Conservation (phyloP, 2,329 filamentous ascomycete species). For the Beauveria caledonica region DNA sequence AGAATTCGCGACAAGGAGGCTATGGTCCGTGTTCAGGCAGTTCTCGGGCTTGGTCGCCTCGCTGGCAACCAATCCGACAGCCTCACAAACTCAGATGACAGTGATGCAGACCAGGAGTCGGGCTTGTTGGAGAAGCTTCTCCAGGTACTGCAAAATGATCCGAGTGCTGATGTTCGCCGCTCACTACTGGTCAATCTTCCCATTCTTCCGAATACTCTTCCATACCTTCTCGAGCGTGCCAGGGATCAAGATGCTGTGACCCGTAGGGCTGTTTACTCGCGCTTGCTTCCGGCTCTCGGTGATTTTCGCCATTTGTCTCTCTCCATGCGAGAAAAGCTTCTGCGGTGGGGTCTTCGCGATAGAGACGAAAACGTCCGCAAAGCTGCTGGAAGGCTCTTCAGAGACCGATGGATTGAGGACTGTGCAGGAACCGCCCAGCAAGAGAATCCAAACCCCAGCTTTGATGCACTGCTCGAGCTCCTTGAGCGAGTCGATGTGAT, state of each 20-base stretch:
- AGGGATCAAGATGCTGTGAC: constrained; percentile 82
- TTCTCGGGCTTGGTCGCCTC: constrained; percentile 78
- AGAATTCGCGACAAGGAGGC: constrained; percentile 90
- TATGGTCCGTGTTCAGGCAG: constrained; percentile 84
- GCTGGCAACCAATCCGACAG: constrained; percentile 70
- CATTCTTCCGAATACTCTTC: constrained; percentile 71
- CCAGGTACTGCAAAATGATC: constrained; percentile 85
- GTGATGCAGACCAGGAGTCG: constrained; percentile 52
- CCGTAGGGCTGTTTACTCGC: constrained; percentile 76
- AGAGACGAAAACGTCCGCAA: constrained; percentile 91
- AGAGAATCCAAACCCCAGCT: constrained; percentile 55
- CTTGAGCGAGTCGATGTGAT: constrained; percentile 90
- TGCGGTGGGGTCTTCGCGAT: constrained; percentile 90
- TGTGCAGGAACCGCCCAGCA: constrained; percentile 64
- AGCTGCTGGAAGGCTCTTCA: constrained; percentile 81
- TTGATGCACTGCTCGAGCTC: constrained; percentile 81
- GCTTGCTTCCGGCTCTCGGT: constrained; percentile 76
- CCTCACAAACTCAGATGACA: constrained; percentile 60
- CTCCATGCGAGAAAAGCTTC: constrained; percentile 88
- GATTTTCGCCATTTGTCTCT: constrained; percentile 92
- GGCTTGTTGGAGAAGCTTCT: constrained; percentile 76
- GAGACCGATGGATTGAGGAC: constrained; percentile 96
- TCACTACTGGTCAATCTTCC: constrained; percentile 87
- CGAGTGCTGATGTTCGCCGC: constrained; percentile 84
- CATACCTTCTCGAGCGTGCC: constrained; percentile 82